Base-by-base conservation (phyloP, 805 yeast genomes). In the Isabelozyma heimii region DNA sequence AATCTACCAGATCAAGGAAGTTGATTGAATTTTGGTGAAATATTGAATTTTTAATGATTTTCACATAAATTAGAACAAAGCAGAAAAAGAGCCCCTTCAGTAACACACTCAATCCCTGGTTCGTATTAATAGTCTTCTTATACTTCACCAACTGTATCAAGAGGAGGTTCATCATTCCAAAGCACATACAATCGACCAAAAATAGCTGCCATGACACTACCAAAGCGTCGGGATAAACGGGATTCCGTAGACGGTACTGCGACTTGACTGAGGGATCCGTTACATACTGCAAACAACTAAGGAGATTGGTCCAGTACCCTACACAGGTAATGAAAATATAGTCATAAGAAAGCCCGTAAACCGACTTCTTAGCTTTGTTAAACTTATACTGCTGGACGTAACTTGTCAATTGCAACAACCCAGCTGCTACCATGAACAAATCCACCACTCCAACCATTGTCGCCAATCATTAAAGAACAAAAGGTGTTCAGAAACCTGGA, bases 1-100 rank as follows among this genome's bases (percentile, higher is more conserved):
- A 67, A 46, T 77, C 77, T 4, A 75, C 51, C 30, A 72, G 60
- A 51, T 80, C 84, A 16, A 79, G 51, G 26, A 59, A 55, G 45
- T 62, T 66, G 1, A 75, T 33, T 8, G 49, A 46, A 24, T 14
- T 47, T 30, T 42, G 37, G 5, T 37, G 38, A 15, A 15, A 30
- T 3, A 17, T 2, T n/a, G 35, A 46, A 9, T 15, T 40, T 42
- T 43, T 37, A 2, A 42, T 20, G 12, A 56, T 17, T 43, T 47
- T 51, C 7, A 50, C n/a, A 8, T 52, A 41, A 4, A 42, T 44
- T 2, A 43, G n/a, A 2, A 40, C 7, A 14, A 55, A 40, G 4
- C 41, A 24, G 2, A 40, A 24, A 17, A 54, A 6, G 12, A 52
- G 17, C 7, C 47, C 26, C 13, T 45, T 41, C 26, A 45, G 26